Percentiles rank a stretch among this genome's conserved stretches.
phyloP scores from a whole-genome alignment of 208 protist species.

The Naegleria lovaniensis region DNA sequence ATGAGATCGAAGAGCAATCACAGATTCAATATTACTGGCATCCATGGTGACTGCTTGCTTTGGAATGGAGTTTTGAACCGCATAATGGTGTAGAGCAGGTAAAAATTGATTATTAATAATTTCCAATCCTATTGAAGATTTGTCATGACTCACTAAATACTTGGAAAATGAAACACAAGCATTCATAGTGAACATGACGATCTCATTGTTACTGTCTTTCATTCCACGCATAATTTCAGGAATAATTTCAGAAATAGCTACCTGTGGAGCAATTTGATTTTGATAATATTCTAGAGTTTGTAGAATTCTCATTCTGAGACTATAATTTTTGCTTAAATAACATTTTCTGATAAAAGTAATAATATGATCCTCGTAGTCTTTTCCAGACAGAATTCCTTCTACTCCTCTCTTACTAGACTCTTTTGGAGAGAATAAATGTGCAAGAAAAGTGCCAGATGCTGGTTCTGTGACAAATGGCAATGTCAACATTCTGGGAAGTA shows the following conservation, averaged over 20 bases:
- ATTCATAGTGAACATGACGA: slow-evolving; percentile 10
- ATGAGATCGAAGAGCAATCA: background rate
- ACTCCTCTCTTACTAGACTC: background rate
- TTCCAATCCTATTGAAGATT: background rate
- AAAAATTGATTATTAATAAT: background rate
- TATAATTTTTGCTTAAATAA: background rate
- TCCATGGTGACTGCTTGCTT: background rate
- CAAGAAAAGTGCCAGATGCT: background rate
- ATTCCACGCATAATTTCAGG: background rate
- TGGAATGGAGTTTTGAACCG: background rate
- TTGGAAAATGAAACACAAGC: background rate
- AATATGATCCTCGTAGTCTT: background rate
- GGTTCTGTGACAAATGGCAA: slow-evolving; percentile 11
- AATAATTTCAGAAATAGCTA: background rate
- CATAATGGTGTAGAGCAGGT: background rate
- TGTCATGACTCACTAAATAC: background rate
- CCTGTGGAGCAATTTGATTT: background rate
- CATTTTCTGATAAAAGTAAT: slow-evolving; percentile 19
- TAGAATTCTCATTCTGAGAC: background rate
- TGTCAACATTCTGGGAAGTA: background rate
- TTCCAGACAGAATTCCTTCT: background rate
- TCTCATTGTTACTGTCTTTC: background rate
- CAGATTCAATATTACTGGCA: background rate
- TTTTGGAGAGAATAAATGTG: background rate
- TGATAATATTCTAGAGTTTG: slow-evolving; percentile 14